Conservation (phyloP, 441 rosid genomes). For the Brassica hybrid region DNA sequence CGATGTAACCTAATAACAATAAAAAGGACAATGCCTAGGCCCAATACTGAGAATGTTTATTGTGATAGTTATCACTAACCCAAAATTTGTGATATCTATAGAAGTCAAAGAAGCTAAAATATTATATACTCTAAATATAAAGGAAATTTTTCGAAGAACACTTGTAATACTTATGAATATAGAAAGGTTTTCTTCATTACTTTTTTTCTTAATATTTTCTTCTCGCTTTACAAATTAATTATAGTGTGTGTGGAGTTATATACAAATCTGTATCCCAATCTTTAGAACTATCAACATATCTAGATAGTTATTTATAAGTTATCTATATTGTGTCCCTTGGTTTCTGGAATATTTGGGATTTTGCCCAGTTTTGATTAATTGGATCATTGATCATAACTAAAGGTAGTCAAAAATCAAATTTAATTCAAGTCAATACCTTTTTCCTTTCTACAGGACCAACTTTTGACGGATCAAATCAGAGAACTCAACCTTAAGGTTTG, state of each 20-base stretch:
- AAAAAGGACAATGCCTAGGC: no score
- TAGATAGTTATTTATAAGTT: neutral
- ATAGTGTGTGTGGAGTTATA: neutral
- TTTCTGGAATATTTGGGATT: neutral
- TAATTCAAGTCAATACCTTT: neutral
- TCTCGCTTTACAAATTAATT: neutral
- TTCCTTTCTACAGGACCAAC: constrained; percentile 34
- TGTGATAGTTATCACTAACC: neutral
- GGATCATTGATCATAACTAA: neutral
- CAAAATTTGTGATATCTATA: neutral
- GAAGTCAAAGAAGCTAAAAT: neutral
- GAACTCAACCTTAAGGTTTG: constrained; percentile 78
- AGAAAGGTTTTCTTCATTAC: neutral
- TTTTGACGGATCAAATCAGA: constrained; percentile 54
- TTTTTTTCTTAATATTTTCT: neutral
- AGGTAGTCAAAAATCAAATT: neutral
- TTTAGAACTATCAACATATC: neutral
- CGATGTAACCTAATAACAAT: no score
- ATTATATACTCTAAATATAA: neutral
- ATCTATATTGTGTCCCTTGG: neutral
- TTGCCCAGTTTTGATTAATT: neutral
- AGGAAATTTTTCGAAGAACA: neutral
- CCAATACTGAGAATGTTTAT: no score
- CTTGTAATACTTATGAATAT: neutral
- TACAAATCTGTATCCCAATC: neutral